A percentile compares a stretch with the other conserved stretches of the same genome.
phyloP scores from a whole-genome alignment of 352 stramenopile species.

The Phytophthora gonapodyides region DNA sequence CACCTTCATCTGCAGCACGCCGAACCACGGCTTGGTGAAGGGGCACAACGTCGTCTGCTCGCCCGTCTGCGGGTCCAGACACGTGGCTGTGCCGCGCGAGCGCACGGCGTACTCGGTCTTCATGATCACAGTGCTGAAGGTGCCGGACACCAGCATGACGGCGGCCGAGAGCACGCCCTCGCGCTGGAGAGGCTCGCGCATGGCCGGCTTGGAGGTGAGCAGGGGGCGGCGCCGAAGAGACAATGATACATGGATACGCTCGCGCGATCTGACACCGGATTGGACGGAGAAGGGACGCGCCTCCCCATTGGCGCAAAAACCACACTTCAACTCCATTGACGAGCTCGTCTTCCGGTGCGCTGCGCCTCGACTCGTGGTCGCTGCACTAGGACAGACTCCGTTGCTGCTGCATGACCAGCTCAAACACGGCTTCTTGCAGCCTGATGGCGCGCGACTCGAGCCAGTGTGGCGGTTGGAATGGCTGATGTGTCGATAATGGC shows the following conservation, averaged over 20 bases:
- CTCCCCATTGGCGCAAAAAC: too few species aligned
- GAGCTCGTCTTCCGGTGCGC: too few species aligned
- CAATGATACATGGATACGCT: background rate
- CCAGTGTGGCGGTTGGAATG: too few species aligned
- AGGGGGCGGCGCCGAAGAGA: too few species aligned
- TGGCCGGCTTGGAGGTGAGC: conserved; percentile 7
- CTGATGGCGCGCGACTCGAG: too few species aligned
- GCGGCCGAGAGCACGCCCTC: conserved; percentile 57
- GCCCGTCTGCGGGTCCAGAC: conserved; percentile 46
- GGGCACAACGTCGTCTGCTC: conserved; percentile 61
- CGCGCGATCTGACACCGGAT: too few species aligned
- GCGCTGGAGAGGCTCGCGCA: conserved; percentile 32
- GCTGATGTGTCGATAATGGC: conserved; percentile 20
- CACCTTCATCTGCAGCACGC: conserved; percentile 86
- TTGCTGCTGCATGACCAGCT: too few species aligned
- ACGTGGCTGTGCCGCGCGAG: conserved; percentile 53
- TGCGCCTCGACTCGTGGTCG: too few species aligned
- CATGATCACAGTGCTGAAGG: conserved; percentile 86
- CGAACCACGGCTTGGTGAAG: conserved; percentile 89
- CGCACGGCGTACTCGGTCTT: conserved; percentile 83
- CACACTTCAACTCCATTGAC: too few species aligned
- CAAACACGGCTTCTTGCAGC: background rate
- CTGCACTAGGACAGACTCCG: too few species aligned
- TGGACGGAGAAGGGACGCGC: too few species aligned
- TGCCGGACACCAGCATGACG: conserved; percentile 81